Evolutionary conservation across 2,329 filamentous ascomycete genomes (phyloP), one percentile per base, ranked within the genome.

Genomic region (Chaetomium olivaceum): DNA sequence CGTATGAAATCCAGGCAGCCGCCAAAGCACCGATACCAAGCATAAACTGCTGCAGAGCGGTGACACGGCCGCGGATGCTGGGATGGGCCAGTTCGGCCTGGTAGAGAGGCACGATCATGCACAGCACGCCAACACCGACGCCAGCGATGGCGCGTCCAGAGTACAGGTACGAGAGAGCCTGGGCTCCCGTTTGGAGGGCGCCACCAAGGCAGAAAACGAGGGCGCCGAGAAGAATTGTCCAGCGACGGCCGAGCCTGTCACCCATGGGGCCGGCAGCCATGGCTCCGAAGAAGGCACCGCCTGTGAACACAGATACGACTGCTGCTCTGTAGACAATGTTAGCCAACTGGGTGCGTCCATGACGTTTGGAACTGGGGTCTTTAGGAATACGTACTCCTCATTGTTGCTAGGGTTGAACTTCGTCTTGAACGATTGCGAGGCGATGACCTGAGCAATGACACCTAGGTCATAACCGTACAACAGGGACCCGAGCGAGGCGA

Each of bases 51-150:
- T 93, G 91, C 3, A 94, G 80, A 33, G 87, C 85, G 0, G 90
- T 93, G 36, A 95, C 84, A 68, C 88, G 82, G 14, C 91, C 91
- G 75, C 91, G 86, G 72, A 94, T 94, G 65, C 83, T 85, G 1
- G 91, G 91, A 74, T 94, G 91, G 3, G 89, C 88, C 27, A 94
- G 83, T 73, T 95, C 91, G 25, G 89, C 90, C 74, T 93, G 91
- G 74, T 93, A 94, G 0, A 93, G 77, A 2, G 91, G 78, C 67
- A 80, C 78, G 39, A 77, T 77, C 76, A 78, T 79, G 39, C 75
- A 74, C 62, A 80, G 69, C 63, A 80, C 77, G 46, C 82, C 79
- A 62, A 86, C 83, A 23, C 85, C 89, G 23, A 89, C 74, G 62
- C 90, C 91, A 31, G 90, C 89, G 59, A 93, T 80, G 69, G 85